Evolutionary conservation across 164 flowering plant genomes (phyloP).

Genomic region (Stephania yunnanensis): DNA sequence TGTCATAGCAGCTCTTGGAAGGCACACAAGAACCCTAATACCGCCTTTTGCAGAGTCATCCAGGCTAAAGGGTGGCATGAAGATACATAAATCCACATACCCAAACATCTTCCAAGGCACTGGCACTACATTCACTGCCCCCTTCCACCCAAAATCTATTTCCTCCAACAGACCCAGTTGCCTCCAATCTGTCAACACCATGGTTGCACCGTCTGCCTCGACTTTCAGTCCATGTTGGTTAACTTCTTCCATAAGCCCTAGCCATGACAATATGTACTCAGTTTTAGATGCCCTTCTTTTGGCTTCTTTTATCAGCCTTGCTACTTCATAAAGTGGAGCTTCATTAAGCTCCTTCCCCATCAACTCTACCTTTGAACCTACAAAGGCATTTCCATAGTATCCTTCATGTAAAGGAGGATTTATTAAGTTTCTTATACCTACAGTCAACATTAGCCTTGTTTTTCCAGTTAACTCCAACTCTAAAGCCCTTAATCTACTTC

Average conservation of each 20-base stretch:
- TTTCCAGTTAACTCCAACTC: slow-evolving; percentile 19
- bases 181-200: slow-evolving; percentile 34
- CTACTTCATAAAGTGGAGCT: slow-evolving; percentile 15
- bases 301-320: slow-evolving; percentile 25
- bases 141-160: slow-evolving; percentile 27
- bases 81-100: slow-evolving; percentile 19
- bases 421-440: slow-evolving; percentile 17
- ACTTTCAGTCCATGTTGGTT: background rate
- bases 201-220: slow-evolving; percentile 14
- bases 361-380: slow-evolving; percentile 10
- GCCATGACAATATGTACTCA: slow-evolving; percentile 6
- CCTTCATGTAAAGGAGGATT: slow-evolving; percentile 29
- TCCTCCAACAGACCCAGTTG: slow-evolving; percentile 25
- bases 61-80: slow-evolving; percentile 25
- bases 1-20: slow-evolving; percentile 28
- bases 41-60: slow-evolving; percentile 26
- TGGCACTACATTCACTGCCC: slow-evolving; percentile 22
- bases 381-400: slow-evolving; percentile 32
- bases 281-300: slow-evolving; percentile 13
- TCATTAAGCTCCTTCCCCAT: slow-evolving; percentile 20
- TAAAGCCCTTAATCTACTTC: slow-evolving; percentile 24
- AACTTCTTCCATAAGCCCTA: slow-evolving; percentile 13
- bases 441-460: slow-evolving; percentile 9
- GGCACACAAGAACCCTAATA: slow-evolving; percentile 24
- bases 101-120: slow-evolving; percentile 23